These are phyloP conservation scores for Stemphylium vesicarium DNA, from an alignment of 2,329 filamentous ascomycete species.

Conservation along the genomic window DNA sequence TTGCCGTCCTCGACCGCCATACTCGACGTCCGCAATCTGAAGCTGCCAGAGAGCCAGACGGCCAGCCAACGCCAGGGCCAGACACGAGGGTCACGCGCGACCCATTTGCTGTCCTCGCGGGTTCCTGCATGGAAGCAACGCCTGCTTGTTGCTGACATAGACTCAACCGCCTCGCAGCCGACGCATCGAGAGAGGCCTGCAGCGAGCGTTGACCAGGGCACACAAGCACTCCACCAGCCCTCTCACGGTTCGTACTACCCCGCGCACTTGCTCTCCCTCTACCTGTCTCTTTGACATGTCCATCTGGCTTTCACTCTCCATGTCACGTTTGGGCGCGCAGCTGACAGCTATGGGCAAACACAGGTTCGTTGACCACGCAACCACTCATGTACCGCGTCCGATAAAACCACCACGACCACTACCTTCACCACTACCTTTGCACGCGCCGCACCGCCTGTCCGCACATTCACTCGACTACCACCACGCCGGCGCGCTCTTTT, in stretches of 20 bases:
- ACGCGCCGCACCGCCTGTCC: slow-evolving; percentile 25
- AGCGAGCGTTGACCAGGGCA: slow-evolving; percentile 37
- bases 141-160: slow-evolving; percentile 25
- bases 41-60: slow-evolving; percentile 9
- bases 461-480: slow-evolving; percentile 20
- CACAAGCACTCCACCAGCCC: slow-evolving; percentile 29
- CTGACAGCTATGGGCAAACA: slow-evolving; percentile 45
- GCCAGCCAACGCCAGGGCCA: slow-evolving; percentile 2
- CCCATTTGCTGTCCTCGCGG: slow-evolving; percentile 17
- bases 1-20: slow-evolving; percentile 21
- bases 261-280: slow-evolving; percentile 15
- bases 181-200: slow-evolving; percentile 41
- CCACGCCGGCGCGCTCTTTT: slow-evolving; percentile 22
- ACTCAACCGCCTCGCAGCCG: slow-evolving; percentile 33
- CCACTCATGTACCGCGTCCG: slow-evolving; percentile 36
- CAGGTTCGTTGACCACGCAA: slow-evolving; percentile 27
- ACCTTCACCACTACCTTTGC: slow-evolving; percentile 1
- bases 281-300: slow-evolving; percentile 6
- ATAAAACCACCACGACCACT: slow-evolving; percentile 19
- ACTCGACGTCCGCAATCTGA: slow-evolving; percentile 7
- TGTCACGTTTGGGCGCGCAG: slow-evolving; percentile 24
- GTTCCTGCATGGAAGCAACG: slow-evolving; percentile 28
- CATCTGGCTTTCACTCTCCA: slow-evolving; percentile 13
- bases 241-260: slow-evolving; percentile 46
- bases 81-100: slow-evolving; percentile 27